Base-by-base conservation (phyloP, 139 green algal genomes). In the Auxenochlorella pyrenoidosa region DNA sequence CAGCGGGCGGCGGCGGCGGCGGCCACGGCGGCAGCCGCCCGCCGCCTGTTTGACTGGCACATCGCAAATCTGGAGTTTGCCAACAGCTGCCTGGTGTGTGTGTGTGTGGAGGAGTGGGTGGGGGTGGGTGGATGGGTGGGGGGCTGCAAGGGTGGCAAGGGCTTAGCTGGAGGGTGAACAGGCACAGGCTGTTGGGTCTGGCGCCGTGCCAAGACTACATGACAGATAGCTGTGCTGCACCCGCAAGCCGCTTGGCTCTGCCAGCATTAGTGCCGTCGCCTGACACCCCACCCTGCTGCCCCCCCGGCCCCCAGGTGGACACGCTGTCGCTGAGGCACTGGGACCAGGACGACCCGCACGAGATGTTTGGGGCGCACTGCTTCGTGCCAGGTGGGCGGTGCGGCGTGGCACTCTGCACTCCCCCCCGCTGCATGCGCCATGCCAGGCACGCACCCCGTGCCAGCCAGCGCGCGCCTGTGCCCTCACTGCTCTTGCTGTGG, bases 21-120 rank as follows among this genome's bases (percentile, higher is more conserved):
- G 3, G 28, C 18, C 68, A 60, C n/a, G 34, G 72, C 82, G 13
- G 22, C 54, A 1, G 28, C 82, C 65, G 84, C 92, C 77, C 85
- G 92, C 44, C 88, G 86, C 51, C 89, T 97, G 60, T 92, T 99
- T 75, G 86, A 98, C 79, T 99, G 97, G 97, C 97, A 99, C 92
- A 88, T 98, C 40, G 97, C 97, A 79, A 99, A 99, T 85, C 90
- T 99, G 32, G 97, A 99, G 92, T 99, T 98, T 92, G 97, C 97
- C 83, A 99, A 99, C 73, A 58, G 40, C 41, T 79, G 73, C 73
- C 40, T 28, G 66, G 66, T 73, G 32, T 10, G 47, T 6, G 10
- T n/a, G n/a, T n/a, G n/a, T n/a, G n/a, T n/a, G n/a, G n/a, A n/a
- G n/a, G n/a, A 66, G 59, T 24, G n/a, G n/a, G n/a, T n/a, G n/a